Evolutionary conservation across 2,329 filamentous ascomycete species (phyloP), one percentile per base, ranked within the genome.

Genomic region (Colletotrichum theobromicola): DNA sequence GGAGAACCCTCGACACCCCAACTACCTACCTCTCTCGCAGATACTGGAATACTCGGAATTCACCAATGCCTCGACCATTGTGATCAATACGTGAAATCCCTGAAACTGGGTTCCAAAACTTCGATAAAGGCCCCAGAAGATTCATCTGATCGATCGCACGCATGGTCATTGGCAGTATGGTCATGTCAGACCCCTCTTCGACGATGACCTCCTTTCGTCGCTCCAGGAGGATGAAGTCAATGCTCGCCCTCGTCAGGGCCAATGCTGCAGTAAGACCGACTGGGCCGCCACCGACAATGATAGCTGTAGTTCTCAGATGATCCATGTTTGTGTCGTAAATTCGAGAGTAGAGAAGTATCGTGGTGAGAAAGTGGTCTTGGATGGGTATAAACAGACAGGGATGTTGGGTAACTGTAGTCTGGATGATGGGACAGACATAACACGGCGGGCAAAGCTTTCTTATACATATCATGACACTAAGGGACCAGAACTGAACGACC

Each of bases 111-210:
- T 50, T 50, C 42, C 42, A 50, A 7, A 50, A 2, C n/a, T 2
- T 50, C 42, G 42, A 50, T 7, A 50, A 50, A 3, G 42, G 42
- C 0, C 28, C 72, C 21, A 78, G 77, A 4, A 83, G 77, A 4
- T 81, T 82, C 2, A 86, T 77, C 53, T 86, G 84, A 7, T 80
- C 69, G 0, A 85, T 67, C n/a, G 80, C 78, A 37, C 79, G 82
- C 69, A 81, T 58, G 7, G 74, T 79, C 70, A 77, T 74, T 57
- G 78, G 66, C 76, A 80, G 75, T 66, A 87, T 74, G 16, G 82
- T 77, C 66, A 85, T 75, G 78, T 82, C 78, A 24, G 80, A 78
- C 26, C 79, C 78, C 16, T 80, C 79, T 75, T 84, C 78, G 53
- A 79, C 71, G 72, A 81, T 71, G 12, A 83, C 32, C 1, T 77